Conservation (phyloP, 306 rosid genomes). For the Senna siamea region DNA sequence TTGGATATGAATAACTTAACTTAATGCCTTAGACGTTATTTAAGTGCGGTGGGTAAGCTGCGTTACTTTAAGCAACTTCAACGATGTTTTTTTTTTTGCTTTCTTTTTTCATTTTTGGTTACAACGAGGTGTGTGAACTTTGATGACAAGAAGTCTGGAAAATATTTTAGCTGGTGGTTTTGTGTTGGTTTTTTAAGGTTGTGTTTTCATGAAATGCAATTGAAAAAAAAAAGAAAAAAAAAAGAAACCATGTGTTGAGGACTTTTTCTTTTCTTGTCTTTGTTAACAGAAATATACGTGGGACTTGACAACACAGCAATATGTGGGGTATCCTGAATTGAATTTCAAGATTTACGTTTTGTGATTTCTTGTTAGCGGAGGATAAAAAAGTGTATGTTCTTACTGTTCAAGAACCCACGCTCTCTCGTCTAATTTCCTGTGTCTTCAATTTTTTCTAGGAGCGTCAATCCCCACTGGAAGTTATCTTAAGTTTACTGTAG, state of each 20-base stretch:
- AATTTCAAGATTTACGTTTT: slow-evolving; percentile 31
- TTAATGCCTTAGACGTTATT: not conserved
- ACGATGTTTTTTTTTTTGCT: not conserved
- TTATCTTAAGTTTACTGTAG: not conserved
- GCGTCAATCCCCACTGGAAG: not conserved
- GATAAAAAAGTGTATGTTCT: not conserved
- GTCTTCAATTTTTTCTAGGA: not conserved
- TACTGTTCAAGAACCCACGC: slow-evolving; percentile 30
- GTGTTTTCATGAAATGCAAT: too few species aligned
- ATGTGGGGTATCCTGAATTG: slow-evolving; percentile 47
- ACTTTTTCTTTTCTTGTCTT: slow-evolving; percentile 40
- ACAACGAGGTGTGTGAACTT: not conserved
- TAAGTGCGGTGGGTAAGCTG: not conserved
- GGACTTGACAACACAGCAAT: slow-evolving; percentile 36
- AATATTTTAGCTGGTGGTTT: not conserved
- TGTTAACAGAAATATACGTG: slow-evolving; percentile 44
- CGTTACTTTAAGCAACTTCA: not conserved
- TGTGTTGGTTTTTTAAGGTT: not conserved
- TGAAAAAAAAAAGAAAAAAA: slow-evolving; percentile 29
- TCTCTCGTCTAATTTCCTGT: not conserved
- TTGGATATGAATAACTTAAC: not conserved
- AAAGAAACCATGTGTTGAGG: slow-evolving; percentile 31
- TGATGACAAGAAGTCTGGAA: not conserved
- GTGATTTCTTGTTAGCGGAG: not conserved
- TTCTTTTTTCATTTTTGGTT: too few species aligned